Base-by-base conservation (phyloP, 2,329 filamentous ascomycete species). In the Rhinocladiella mackenziei region DNA sequence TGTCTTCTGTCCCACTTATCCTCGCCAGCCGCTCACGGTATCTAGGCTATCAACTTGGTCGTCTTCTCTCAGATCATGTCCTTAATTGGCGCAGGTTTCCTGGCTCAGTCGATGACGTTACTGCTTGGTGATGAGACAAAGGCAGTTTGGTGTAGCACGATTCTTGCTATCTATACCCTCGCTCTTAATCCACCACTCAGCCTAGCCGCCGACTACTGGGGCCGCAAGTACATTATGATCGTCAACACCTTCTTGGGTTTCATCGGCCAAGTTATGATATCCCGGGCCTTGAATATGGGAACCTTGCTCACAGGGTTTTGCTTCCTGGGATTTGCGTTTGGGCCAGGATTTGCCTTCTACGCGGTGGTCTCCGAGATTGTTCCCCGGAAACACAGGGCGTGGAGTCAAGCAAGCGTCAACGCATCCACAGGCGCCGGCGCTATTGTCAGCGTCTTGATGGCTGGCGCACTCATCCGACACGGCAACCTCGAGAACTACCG, bases 311-410 rank as follows among this genome's bases (percentile, higher is more conserved):
- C 11, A 3, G 49, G 45, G 4, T 39, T 43, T 19, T 28, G 28
- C 15, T 23, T 52, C 15, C 39, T 38, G 10, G 36, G 41, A 3
- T 15, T 49, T 7, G 23, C 20, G 11, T 52, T 37, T 29, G 39
- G 39, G 9, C 20, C 29, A 4, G 45, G 50, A 28, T 37, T 45
- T 5, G 23, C 50, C 17, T 31, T 52, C 15, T 39, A 35, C 22
- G 49, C 49, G 8, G 42, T 52, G 11, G 45, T 17, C 9, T 52
- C 49, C 2, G 49, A 52, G 30, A 39, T 52, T 11, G 13, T 52
- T 8, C 45, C 49, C 2, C 36, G 49, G 23, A 48, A 36, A 20
- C 36, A 42, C 13, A 29, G 49, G 18, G 45, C 49, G 4, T 15
- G 35, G 3, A 45, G 45, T 13, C 49, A 52, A 36, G 45, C 14